phyloP scores from a whole-genome alignment of 768 basidiomycete genomes.

The Trametes meyenii region DNA sequence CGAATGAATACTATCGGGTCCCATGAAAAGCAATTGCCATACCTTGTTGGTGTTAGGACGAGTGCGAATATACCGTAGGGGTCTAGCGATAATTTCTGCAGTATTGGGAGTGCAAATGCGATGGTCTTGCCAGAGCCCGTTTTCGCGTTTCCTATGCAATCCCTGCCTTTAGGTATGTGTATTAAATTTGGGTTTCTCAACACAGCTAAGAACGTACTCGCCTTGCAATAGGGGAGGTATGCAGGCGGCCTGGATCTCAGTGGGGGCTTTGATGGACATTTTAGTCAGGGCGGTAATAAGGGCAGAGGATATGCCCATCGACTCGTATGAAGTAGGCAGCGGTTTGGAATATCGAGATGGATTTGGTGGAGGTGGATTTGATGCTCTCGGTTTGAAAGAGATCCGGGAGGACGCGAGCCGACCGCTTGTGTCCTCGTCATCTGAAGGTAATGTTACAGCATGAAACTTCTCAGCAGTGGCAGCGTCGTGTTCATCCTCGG shows the following conservation, averaged over 20 bases:
- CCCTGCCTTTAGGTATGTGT: conserved; percentile 61
- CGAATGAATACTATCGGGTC: not conserved
- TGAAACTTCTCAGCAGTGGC: not conserved
- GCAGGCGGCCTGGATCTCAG: conserved; percentile 88
- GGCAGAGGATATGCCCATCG: conserved; percentile 59
- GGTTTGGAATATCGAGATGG: conserved; percentile 1
- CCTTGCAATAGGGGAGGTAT: conserved; percentile 85
- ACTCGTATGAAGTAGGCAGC: conserved; percentile 46
- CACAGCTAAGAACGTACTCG: conserved; percentile 36
- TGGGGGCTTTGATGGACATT: conserved; percentile 87
- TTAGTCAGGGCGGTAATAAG: conserved; percentile 67
- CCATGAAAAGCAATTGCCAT: conserved; percentile 26
- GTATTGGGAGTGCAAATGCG: conserved; percentile 93
- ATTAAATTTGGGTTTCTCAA: conserved; percentile 27
- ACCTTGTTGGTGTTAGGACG: conserved; percentile 95
- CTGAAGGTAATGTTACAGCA: not conserved
- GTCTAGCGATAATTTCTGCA: conserved; percentile 84
- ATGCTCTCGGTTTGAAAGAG: conserved; percentile 23
- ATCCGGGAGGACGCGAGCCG: conserved; percentile 30
- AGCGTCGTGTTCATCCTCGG: conserved; percentile 12
- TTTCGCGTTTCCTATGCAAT: conserved; percentile 97
- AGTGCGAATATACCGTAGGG: conserved; percentile 95
- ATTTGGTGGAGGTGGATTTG: conserved; percentile 4
- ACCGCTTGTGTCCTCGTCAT: conserved; percentile 17
- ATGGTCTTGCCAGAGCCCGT: conserved; percentile 98